A percentile compares a stretch with the other conserved stretches of the same genome.
phyloP scores from a whole-genome alignment of 139 green algal genomes.

The Tetraselmis striata region DNA sequence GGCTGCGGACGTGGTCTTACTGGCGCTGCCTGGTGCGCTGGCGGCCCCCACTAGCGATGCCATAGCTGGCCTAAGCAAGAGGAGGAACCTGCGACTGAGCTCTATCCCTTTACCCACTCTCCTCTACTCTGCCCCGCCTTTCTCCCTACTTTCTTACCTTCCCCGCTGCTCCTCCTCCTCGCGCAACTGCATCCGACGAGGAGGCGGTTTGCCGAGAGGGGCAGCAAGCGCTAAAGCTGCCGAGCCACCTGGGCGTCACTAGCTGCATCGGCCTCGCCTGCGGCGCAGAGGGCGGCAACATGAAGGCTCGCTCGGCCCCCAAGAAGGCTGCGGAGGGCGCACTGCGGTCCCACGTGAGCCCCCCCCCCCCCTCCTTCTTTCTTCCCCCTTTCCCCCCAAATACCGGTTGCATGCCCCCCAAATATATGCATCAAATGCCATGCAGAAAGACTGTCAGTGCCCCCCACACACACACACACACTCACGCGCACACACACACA shows the following conservation, averaged over 20 bases:
- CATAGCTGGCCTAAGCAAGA: neutral
- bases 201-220: constrained; percentile 50
- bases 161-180: too few relatives aligned
- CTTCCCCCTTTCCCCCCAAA: neutral
- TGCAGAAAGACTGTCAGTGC: neutral
- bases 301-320: constrained; percentile 67
- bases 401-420: neutral
- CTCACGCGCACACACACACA: too few relatives aligned
- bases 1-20: neutral
- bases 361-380: neutral
- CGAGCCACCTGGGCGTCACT: constrained; percentile 33
- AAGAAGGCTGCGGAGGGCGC: constrained; percentile 65
- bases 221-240: constrained; percentile 68
- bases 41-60: neutral
- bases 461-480: too few relatives aligned
- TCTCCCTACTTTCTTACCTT: too few relatives aligned
- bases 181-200: constrained; percentile 31
- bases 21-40: neutral
- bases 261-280: neutral
- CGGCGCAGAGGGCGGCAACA: neutral
- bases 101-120: too few relatives aligned
- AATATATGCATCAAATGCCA: constrained; percentile 4
- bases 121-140: too few relatives aligned
- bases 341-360: constrained; percentile 34
- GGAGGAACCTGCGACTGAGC: too few relatives aligned